Evolutionary conservation across 1,284 basidiomycete genomes (phyloP), one percentile per base, ranked within the genome.

Genomic region (Pseudozyma sp.): DNA sequence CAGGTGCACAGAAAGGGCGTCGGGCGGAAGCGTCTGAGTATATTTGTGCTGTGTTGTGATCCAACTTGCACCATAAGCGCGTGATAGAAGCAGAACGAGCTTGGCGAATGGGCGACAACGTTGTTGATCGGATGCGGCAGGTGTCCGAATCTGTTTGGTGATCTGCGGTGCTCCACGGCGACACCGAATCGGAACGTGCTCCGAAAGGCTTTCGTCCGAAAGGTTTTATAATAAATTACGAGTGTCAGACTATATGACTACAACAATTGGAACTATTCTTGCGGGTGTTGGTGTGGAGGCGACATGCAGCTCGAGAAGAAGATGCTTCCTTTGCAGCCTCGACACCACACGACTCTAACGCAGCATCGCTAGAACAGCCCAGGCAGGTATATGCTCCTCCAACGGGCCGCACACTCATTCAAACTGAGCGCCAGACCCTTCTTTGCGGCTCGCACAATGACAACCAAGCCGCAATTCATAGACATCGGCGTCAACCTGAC

Each of bases 401-500:
- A 3, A 19, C 4, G 40, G 30, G 11, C 42, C 14, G 1, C 29
- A 14, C 42, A 17, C 7, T 10, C 16, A 8, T 4, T n/a, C 42
- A 44, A 30, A 5, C 24, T 11, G 4, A n/a, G 5, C 3, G 14
- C 16, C 24, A 24, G 42, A 14, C 13, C 33, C 0, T 30, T 37
- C 11, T 14, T 29, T 7, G 14, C 24, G 9, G 14, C 51, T 5
- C 51, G 40, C n/a, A 50, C 48, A 7, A 48, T 49, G 45, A n/a
- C 52, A 10, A 14, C 44, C 13, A 14, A 4, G n/a, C 70, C 70
- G 13, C 40, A 31, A 9, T 81, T 55, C 68, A 68, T 81, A 37
- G 87, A 88, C 66, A 88, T 87, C 47, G 87, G 86, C 11, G 86
- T 87, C 56, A 88, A 88, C 73, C 81, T 87, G 51, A 85, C 86